Base-by-base conservation (phyloP, 2,329 filamentous ascomycete species). In the Colletotrichum salicis region DNA sequence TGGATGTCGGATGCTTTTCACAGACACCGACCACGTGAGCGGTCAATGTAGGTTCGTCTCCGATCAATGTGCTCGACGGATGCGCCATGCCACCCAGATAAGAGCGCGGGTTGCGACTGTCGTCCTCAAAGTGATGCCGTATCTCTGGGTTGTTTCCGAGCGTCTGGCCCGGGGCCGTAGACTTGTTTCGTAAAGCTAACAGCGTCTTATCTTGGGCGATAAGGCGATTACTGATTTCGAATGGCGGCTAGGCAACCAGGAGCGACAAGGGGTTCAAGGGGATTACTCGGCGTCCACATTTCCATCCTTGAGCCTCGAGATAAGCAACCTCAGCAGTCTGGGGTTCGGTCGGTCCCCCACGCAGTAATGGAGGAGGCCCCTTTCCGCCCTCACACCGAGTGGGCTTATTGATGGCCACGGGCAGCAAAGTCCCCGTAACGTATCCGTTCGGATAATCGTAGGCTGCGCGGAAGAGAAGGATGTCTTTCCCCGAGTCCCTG, bases 21-120 rank as follows among this genome's bases (percentile, higher is more conserved):
- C 13, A 19, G 33, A 19, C n/a, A 13, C 56, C 56, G 56, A 22
- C 56, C 66, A 68, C 66, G 66, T 68, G 66, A 64, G 62, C 66
- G 66, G 66, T n/a, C 29, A 52, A 48, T 12, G 29, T 10, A 29
- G 52, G 48, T 37, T 51, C n/a, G 15, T 52, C 22, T 57, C 66
- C 66, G 66, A 56, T n/a, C 13, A 35, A 37, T 29, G 29, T 22
- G 45, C 19, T 69, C 12, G 11, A 64, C 12, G 22, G 22, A n/a
- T 48, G 15, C 13, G 7, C n/a, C n/a, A 22, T 48, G 60, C 33
- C 54, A 31, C n/a, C 24, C 12, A 29, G 35, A 56, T n/a, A 41
- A 37, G 52, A 45, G 60, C 24, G 8, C 31, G 45, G 41, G 31
- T 69, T 51, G 54, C 65, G 48, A 66, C 31, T 19, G 57, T 60